Conservation (phyloP, 768 basidiomycete species). For the Tricholoma matsutake region DNA sequence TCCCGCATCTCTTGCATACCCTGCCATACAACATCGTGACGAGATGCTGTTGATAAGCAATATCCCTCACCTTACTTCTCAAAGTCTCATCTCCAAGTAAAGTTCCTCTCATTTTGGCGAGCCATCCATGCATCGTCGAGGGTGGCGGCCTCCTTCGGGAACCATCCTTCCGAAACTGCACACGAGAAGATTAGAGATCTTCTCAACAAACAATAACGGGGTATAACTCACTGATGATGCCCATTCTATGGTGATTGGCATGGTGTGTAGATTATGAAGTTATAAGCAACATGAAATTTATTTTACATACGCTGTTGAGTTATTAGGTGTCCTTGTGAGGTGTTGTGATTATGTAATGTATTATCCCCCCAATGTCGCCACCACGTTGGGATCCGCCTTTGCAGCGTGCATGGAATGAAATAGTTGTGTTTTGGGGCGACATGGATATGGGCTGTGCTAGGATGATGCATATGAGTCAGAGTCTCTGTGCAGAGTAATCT, state of each 20-base stretch:
- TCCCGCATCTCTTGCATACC: conserved; percentile 72
- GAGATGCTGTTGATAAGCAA: background rate
- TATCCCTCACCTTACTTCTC: conserved; percentile 40
- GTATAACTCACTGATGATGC: conserved; percentile 35
- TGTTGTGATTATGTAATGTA: background rate
- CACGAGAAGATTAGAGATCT: background rate
- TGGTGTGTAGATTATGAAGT: conserved; percentile 4
- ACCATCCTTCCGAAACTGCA: conserved; percentile 43
- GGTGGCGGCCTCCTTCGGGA: conserved; percentile 46
- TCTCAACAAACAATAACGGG: background rate
- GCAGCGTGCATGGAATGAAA: background rate
- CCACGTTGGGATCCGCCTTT: background rate
- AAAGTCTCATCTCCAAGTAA: conserved; percentile 58
- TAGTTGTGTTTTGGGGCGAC: background rate
- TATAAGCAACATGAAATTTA: conserved; percentile 2
- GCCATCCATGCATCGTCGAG: conserved; percentile 71
- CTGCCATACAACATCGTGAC: conserved; percentile 23
- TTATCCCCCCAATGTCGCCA: background rate
- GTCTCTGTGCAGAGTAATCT: background rate
- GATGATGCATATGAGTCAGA: background rate
- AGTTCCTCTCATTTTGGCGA: conserved; percentile 77
- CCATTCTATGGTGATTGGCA: conserved; percentile 41
- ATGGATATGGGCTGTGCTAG: too few species aligned
- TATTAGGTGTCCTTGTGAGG: background rate
- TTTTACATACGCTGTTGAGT: background rate